These are phyloP conservation scores for Tuber microsphaerosporum DNA, from an alignment of 495 filamentous ascomycete genomes.

Conservation along the genomic window DNA sequence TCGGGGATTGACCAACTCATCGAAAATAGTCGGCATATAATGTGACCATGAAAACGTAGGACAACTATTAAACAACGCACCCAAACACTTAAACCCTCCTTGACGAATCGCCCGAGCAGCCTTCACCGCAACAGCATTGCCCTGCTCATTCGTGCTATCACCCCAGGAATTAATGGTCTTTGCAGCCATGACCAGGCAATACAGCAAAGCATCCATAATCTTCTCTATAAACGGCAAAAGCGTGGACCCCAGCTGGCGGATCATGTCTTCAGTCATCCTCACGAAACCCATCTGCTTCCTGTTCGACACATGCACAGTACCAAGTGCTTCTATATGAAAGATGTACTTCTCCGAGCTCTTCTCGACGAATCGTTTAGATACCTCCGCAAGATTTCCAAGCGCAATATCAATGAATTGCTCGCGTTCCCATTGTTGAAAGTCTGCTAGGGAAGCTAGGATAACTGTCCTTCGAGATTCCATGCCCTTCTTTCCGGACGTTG, in stretches of 20 bases:
- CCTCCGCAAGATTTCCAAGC: conserved; percentile 59
- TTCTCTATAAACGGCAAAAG: conserved; percentile 55
- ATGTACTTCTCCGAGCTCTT: conserved; percentile 48
- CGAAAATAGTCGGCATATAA: conserved; percentile 63
- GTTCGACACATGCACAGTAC: conserved; percentile 41
- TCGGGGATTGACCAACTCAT: conserved; percentile 65
- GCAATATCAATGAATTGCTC: conserved; percentile 74
- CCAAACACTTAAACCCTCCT: conserved; percentile 68
- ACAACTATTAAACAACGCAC: conserved; percentile 64
- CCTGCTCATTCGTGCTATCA: conserved; percentile 43
- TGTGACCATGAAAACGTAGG: conserved; percentile 59
- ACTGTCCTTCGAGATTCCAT: conserved; percentile 62
- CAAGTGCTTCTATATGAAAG: conserved; percentile 52
- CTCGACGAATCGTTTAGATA: conserved; percentile 49
- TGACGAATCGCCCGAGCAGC: conserved; percentile 63
- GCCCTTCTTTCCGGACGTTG: conserved; percentile 53
- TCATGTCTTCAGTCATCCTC: conserved; percentile 83
- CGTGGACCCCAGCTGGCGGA: conserved; percentile 67
- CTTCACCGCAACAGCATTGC: conserved; percentile 46
- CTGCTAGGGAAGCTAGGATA: conserved; percentile 56
- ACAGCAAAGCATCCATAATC: conserved; percentile 67
- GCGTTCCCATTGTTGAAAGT: conserved; percentile 59
- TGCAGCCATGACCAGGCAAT: conserved; percentile 68
- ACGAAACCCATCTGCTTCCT: conserved; percentile 81
- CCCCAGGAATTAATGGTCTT: conserved; percentile 49